Percentiles rank a stretch among this genome's conserved stretches.
Conservation (phyloP, 164 flowering plant genomes). For the Sedum album region DNA sequence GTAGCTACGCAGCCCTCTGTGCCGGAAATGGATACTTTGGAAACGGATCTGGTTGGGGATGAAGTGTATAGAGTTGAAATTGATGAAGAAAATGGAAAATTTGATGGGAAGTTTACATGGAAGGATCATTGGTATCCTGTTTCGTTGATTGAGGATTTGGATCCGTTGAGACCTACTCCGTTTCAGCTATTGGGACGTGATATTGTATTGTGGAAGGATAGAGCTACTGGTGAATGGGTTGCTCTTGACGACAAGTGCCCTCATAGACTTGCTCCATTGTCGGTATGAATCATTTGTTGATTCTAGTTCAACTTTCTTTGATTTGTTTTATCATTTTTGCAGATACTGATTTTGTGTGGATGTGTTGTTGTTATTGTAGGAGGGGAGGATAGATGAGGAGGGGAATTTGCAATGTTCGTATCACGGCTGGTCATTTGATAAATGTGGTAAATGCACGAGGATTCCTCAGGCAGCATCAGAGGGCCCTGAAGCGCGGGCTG, state of each 20-base stretch:
- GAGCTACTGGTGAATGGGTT: slow-evolving; percentile 50
- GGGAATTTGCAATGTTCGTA: slow-evolving; percentile 91
- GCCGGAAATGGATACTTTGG: slow-evolving; percentile 14
- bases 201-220: slow-evolving; percentile 80
- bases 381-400: slow-evolving; percentile 88
- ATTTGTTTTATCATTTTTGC: neutral
- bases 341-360: slow-evolving; percentile 6
- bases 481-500: slow-evolving; percentile 86
- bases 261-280: slow-evolving; percentile 90
- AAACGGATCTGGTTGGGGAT: neutral
- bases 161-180: slow-evolving; percentile 60
- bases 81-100: slow-evolving; percentile 23
- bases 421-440: slow-evolving; percentile 89
- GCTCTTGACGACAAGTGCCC: slow-evolving; percentile 93
- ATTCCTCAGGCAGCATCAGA: slow-evolving; percentile 78
- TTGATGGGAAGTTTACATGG: slow-evolving; percentile 55
- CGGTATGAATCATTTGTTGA: slow-evolving; percentile 28
- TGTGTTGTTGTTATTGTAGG: slow-evolving; percentile 32
- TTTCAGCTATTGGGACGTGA: slow-evolving; percentile 89
- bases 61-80: slow-evolving; percentile 10
- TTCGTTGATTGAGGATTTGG: slow-evolving; percentile 81
- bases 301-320: neutral
- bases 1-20: slow-evolving; percentile 34
- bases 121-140: slow-evolving; percentile 97
- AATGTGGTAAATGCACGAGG: slow-evolving; percentile 63